Percentiles rank a stretch among this genome's conserved stretches.
Conservation (phyloP, 257 asterid species). For the Pogostemon cablin region DNA sequence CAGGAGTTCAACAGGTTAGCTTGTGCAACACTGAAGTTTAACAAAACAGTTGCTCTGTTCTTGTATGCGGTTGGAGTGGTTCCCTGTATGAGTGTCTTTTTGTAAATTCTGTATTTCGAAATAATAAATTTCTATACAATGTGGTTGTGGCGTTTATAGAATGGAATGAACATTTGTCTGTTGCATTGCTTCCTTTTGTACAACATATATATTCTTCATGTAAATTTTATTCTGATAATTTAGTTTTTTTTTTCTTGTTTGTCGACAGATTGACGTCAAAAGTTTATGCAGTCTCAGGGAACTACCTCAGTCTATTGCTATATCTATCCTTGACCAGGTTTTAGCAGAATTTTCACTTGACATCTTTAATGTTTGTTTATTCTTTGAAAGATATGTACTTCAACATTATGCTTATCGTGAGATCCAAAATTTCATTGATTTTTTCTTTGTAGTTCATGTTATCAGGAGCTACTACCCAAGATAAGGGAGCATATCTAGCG, state of each 20-base stretch:
- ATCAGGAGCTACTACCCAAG: constrained; percentile 65
- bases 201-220: constrained; percentile 11
- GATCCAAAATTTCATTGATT: constrained; percentile 26
- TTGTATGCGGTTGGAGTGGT: constrained; percentile 5
- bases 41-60: background rate
- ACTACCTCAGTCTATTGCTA: constrained; percentile 69
- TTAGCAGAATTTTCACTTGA: background rate
- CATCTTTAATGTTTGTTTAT: background rate
- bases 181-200: constrained; percentile 7
- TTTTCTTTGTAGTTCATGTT: constrained; percentile 68
- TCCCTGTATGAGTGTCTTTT: background rate
- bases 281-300: constrained; percentile 66
- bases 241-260: constrained; percentile 25
- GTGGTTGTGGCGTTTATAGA: background rate
- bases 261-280: constrained; percentile 70
- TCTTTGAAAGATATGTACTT: background rate
- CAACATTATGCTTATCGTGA: constrained; percentile 17
- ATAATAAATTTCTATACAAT: background rate
- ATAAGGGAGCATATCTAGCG: constrained; percentile 76
- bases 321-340: constrained; percentile 96
- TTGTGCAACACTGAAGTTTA: background rate
- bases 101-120: background rate
- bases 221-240: constrained; percentile 10
- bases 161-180: background rate
- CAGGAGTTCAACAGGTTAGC: background rate